phyloP scores from a whole-genome alignment of 2,329 filamentous ascomycete genomes.

The Myriosclerotinia duriaeana region DNA sequence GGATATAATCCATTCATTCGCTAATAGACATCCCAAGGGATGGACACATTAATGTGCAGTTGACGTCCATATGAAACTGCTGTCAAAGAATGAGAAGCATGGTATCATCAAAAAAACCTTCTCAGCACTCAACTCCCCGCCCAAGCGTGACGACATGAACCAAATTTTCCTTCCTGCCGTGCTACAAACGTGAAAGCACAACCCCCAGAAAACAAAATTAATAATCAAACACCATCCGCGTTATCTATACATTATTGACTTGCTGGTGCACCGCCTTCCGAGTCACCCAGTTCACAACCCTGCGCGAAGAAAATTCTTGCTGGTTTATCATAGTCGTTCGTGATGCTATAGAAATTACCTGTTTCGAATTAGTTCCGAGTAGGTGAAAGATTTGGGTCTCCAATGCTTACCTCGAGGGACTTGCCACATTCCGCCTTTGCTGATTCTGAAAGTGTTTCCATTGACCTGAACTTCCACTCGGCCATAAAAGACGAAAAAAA shows the following conservation, averaged over 20 bases:
- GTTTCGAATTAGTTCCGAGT: conserved; percentile 26
- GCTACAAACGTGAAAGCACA: not conserved
- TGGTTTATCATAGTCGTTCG: conserved; percentile 70
- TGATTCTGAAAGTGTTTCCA: conserved; percentile 75
- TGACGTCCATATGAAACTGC: conserved; percentile 2
- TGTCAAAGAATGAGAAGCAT: conserved; percentile 18
- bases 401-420: conserved; percentile 79
- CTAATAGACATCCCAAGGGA: not conserved
- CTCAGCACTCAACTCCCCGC: conserved; percentile 15
- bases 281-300: conserved; percentile 58
- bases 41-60: conserved; percentile 1
- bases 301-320: conserved; percentile 91
- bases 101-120: conserved; percentile 19
- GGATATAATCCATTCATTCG: conserved; percentile 8
- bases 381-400: not conserved
- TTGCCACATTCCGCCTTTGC: conserved; percentile 87
- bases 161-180: not conserved
- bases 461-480: conserved; percentile 78
- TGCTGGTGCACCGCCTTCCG: conserved; percentile 13
- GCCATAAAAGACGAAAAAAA: conserved; percentile 86
- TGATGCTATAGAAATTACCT: conserved; percentile 94
- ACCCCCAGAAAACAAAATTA: not conserved
- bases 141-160: conserved; percentile 4
- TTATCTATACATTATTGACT: conserved; percentile 12
- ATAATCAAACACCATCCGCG: not conserved